A percentile compares a stretch with the other conserved stretches of the same genome.
phyloP scores from a whole-genome alignment of 2,329 filamentous ascomycete genomes.

The Sporothrix protearum region DNA sequence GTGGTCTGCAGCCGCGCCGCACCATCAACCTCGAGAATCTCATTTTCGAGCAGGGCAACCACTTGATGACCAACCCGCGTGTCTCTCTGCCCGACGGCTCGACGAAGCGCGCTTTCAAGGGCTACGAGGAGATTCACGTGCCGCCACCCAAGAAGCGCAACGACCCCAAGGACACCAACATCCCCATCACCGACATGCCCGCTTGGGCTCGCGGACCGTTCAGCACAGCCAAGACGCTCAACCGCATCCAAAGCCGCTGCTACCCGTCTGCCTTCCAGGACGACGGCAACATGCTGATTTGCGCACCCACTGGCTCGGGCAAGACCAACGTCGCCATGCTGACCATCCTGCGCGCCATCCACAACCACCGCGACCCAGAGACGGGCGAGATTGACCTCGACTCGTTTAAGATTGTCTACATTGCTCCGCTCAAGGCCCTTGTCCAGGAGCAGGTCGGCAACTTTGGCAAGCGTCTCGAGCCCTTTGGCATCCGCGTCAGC shows the following conservation, averaged over 20 bases:
- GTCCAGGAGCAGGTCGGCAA: conserved; percentile 98
- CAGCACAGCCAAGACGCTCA: conserved; percentile 78
- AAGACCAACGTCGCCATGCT: conserved; percentile 99
- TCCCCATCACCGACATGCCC: conserved; percentile 82
- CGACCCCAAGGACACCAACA: conserved; percentile 73
- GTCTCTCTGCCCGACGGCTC: conserved; percentile 91
- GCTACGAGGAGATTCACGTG: conserved; percentile 97
- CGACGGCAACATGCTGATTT: conserved; percentile 97
- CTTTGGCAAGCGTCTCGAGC: conserved; percentile 84
- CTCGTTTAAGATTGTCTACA: conserved; percentile 97
- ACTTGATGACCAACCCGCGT: conserved; percentile 98
- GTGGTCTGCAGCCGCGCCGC: conserved; percentile 80
- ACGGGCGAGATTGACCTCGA: conserved; percentile 95
- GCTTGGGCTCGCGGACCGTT: conserved; percentile 90
- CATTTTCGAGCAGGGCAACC: conserved; percentile 95
- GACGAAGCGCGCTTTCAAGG: conserved; percentile 92
- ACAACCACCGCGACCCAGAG: conserved; percentile 82
- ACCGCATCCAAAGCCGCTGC: conserved; percentile 93
- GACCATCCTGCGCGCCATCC: conserved; percentile 91
- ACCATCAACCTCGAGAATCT: conserved; percentile 93
- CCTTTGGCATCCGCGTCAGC: conserved; percentile 88
- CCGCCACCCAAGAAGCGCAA: conserved; percentile 84
- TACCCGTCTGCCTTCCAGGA: conserved; percentile 86
- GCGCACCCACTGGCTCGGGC: conserved; percentile 92
- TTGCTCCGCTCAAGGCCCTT: conserved; percentile 89